Conservation (phyloP, 2,329 filamentous ascomycete species). For the Cylindrodendrum hubeiense region DNA sequence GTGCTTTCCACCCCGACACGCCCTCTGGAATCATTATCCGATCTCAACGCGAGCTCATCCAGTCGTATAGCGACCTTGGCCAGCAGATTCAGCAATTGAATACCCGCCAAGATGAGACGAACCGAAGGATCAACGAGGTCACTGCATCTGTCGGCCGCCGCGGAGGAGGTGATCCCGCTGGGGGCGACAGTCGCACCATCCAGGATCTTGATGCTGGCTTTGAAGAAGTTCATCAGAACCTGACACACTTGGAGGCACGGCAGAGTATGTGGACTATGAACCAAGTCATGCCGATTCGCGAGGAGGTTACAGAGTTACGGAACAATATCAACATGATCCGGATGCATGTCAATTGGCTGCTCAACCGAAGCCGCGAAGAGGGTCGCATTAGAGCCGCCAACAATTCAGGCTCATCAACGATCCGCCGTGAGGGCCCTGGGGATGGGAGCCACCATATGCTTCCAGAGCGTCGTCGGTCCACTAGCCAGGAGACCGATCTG, state of each 20-base stretch:
- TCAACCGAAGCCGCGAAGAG: slow-evolving; percentile 65
- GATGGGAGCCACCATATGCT: slow-evolving; percentile 44
- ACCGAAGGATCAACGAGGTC: slow-evolving; percentile 51
- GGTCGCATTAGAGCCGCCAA: slow-evolving; percentile 55
- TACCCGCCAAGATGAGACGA: slow-evolving; percentile 49
- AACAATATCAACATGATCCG: slow-evolving; percentile 69
- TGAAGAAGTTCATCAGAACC: slow-evolving; percentile 67
- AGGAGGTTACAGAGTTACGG: slow-evolving; percentile 71
- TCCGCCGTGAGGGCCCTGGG: slow-evolving; percentile 48
- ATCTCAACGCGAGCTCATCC: slow-evolving; percentile 61
- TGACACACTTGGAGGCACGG: slow-evolving; percentile 70
- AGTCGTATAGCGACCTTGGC: slow-evolving; percentile 52
- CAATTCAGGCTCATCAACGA: slow-evolving; percentile 47
- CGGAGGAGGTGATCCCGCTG: slow-evolving; percentile 53
- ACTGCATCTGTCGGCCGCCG: slow-evolving; percentile 57
- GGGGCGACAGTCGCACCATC: slow-evolving; percentile 61
- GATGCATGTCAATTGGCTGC: slow-evolving; percentile 71
- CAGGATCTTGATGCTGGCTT: slow-evolving; percentile 61
- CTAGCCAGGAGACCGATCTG: slow-evolving; percentile 51
- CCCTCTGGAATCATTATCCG: slow-evolving; percentile 65
- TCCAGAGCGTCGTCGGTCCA: slow-evolving; percentile 53
- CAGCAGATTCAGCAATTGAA: slow-evolving; percentile 52
- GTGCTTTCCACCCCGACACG: slow-evolving; percentile 63
- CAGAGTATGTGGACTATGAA: slow-evolving; percentile 73
- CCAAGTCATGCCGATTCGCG: slow-evolving; percentile 71